Evolutionary conservation across 495 filamentous ascomycete genomes (phyloP).

Genomic region (Chaetomium fimeti): DNA sequence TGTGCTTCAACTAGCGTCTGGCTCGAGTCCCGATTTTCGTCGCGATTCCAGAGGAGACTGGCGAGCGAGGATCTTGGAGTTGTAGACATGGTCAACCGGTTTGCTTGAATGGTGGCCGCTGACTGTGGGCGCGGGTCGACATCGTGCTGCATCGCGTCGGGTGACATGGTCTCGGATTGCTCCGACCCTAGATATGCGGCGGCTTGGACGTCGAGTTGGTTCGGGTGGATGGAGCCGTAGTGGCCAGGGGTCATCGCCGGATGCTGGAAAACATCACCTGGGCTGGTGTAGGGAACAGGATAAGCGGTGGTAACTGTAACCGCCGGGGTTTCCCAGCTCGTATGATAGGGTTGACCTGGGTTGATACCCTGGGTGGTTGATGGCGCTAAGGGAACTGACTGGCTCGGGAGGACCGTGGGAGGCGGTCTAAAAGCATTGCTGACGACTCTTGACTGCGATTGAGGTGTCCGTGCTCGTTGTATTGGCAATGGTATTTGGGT

Average conservation of each 20-base stretch:
- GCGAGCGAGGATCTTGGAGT: conserved; percentile 31
- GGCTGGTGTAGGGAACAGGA: conserved; percentile 25
- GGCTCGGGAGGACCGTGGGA: conserved; percentile 18
- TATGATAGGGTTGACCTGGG: conserved; percentile 16
- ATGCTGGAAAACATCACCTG: conserved; percentile 22
- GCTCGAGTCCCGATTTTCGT: conserved; percentile 35
- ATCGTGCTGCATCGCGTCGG: conserved; percentile 22
- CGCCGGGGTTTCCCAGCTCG: conserved; percentile 21
- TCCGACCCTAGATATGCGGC: conserved; percentile 16
- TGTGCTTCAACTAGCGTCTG: conserved; percentile 37
- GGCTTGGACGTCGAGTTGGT: conserved; percentile 18
- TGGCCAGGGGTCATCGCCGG: conserved; percentile 21
- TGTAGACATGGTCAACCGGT: conserved; percentile 19
- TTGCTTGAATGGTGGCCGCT: conserved; percentile 21
- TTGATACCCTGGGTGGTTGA: conserved; percentile 15
- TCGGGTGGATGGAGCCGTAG: conserved; percentile 19
- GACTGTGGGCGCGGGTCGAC: conserved; percentile 17
- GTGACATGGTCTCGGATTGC: conserved; percentile 6
- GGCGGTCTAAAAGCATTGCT: conserved; percentile 12
- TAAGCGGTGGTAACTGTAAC: conserved; percentile 23
- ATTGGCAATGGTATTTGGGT: conserved; percentile 30
- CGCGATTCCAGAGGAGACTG: conserved; percentile 27
- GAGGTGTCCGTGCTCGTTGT: conserved; percentile 26
- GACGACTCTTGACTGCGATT: conserved; percentile 12
- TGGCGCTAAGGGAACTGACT: conserved; percentile 17